Percentiles rank a stretch among this genome's conserved stretches.
These are phyloP conservation scores for Cubamyces lactineus DNA, from an alignment of 768 basidiomycete species.

Conservation along the genomic window DNA sequence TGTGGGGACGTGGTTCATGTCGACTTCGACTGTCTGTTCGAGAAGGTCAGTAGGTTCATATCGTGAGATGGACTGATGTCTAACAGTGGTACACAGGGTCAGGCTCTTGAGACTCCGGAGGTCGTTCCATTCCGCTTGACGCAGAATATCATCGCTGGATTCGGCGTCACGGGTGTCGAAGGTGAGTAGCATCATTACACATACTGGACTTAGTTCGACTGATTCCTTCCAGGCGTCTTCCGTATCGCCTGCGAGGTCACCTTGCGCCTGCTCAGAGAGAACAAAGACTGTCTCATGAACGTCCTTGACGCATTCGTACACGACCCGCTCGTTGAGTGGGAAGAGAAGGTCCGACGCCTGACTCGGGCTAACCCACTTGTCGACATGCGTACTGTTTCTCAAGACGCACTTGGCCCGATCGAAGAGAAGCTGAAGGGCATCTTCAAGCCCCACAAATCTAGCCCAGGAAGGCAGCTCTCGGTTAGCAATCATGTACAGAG, in stretches of 20 bases:
- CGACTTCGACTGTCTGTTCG: conserved; percentile 97
- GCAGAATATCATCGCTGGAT: conserved; percentile 88
- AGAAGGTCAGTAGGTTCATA: conserved; percentile 77
- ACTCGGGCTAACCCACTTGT: neutral
- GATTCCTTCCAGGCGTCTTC: conserved; percentile 65
- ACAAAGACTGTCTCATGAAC: conserved; percentile 92
- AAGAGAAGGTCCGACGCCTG: conserved; percentile 72
- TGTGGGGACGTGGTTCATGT: conserved; percentile 94
- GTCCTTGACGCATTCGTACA: conserved; percentile 97
- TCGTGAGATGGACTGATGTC: conserved; percentile 5
- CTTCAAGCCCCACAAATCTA: conserved; percentile 53
- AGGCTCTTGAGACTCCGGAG: conserved; percentile 85
- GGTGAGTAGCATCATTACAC: conserved; percentile 44
- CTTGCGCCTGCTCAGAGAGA: conserved; percentile 81
- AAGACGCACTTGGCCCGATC: conserved; percentile 78
- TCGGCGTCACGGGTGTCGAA: conserved; percentile 93
- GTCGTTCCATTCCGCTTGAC: conserved; percentile 94
- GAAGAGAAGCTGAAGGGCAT: conserved; percentile 81
- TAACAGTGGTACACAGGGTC: conserved; percentile 52
- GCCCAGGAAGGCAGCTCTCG: conserved; percentile 55
- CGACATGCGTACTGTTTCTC: conserved; percentile 67
- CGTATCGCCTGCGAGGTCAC: conserved; percentile 91
- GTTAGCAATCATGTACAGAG: conserved; percentile 90
- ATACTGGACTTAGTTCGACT: neutral
- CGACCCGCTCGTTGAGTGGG: conserved; percentile 97